phyloP scores from a whole-genome alignment of 73 alveolate genomes.

The Paramecium pentaurelia region DNA sequence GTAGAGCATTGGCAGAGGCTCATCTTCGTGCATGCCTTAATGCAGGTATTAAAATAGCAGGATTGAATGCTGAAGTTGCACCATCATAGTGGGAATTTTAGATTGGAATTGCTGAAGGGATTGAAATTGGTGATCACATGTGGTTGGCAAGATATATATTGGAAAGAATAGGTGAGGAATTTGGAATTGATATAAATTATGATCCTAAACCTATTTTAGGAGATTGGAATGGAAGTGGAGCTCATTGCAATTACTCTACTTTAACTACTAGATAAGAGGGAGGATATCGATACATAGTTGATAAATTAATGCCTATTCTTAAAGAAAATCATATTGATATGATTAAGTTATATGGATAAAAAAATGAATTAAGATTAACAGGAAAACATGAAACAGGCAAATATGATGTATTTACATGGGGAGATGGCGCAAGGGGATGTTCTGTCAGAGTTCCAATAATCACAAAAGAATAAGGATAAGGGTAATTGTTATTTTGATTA shows the following conservation, averaged over 20 bases:
- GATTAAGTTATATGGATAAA: slow-evolving; percentile 71
- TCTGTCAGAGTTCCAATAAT: slow-evolving; percentile 87
- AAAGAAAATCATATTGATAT: slow-evolving; percentile 53
- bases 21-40: slow-evolving; percentile 83
- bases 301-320: slow-evolving; percentile 61
- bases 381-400: slow-evolving; percentile 85
- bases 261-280: slow-evolving; percentile 76
- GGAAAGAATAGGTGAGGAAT: slow-evolving; percentile 61
- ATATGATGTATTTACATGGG: slow-evolving; percentile 73
- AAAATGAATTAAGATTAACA: slow-evolving; percentile 80
- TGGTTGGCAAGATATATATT: slow-evolving; percentile 84
- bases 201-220: slow-evolving; percentile 75
- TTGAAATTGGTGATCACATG: slow-evolving; percentile 86
- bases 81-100: slow-evolving; percentile 95
- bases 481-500: not conserved
- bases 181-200: slow-evolving; percentile 48
- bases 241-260: slow-evolving; percentile 87
- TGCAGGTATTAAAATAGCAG: slow-evolving; percentile 87
- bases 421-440: slow-evolving; percentile 89
- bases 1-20: slow-evolving; percentile 86
- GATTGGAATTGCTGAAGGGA: slow-evolving; percentile 88
- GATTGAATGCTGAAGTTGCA: slow-evolving; percentile 89
- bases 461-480: slow-evolving; percentile 70
- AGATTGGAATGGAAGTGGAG: slow-evolving; percentile 91
- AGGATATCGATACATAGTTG: slow-evolving; percentile 62